Evolutionary conservation across 164 flowering plant species (phyloP).

Genomic region (Annona cherimola): DNA sequence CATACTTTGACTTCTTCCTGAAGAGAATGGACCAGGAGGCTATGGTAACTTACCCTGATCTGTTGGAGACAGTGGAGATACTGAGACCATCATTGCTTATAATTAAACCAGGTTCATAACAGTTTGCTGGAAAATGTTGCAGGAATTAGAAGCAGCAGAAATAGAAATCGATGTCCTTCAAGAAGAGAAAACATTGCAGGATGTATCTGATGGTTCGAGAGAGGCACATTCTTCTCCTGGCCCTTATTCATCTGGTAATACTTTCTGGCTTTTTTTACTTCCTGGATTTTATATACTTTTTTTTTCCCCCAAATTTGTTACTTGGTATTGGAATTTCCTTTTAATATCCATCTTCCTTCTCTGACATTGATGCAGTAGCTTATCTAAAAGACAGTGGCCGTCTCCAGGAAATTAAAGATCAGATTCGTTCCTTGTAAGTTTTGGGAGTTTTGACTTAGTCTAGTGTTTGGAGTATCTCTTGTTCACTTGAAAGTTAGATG

Average conservation of each 20-base stretch:
- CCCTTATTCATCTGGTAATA: conserved; percentile 35
- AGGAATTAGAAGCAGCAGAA: conserved; percentile 91
- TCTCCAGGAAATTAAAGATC: conserved; percentile 71
- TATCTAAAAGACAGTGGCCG: conserved; percentile 36
- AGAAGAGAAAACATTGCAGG: conserved; percentile 35
- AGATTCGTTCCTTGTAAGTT: conserved; percentile 62
- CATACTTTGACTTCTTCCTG: conserved; percentile 68
- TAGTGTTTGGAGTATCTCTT: too few relatives aligned
- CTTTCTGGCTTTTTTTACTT: conserved; percentile 3
- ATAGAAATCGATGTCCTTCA: conserved; percentile 70
- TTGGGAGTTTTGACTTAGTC: not conserved
- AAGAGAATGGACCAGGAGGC: conserved; percentile 43
- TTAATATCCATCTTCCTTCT: not conserved
- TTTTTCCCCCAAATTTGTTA: not conserved
- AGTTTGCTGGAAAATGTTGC: conserved; percentile 10
- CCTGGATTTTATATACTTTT: not conserved
- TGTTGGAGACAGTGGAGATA: not conserved
- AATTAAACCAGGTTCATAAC: not conserved
- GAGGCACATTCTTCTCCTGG: conserved; percentile 15
- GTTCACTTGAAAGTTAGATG: too few relatives aligned
- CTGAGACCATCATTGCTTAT: not conserved
- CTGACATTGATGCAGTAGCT: conserved; percentile 28
- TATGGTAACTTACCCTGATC: conserved; percentile 36
- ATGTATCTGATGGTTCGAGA: conserved; percentile 26
- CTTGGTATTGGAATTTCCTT: not conserved